Base-by-base conservation (phyloP, 495 filamentous ascomycete species). In the Aspergillus bertholletiae region DNA sequence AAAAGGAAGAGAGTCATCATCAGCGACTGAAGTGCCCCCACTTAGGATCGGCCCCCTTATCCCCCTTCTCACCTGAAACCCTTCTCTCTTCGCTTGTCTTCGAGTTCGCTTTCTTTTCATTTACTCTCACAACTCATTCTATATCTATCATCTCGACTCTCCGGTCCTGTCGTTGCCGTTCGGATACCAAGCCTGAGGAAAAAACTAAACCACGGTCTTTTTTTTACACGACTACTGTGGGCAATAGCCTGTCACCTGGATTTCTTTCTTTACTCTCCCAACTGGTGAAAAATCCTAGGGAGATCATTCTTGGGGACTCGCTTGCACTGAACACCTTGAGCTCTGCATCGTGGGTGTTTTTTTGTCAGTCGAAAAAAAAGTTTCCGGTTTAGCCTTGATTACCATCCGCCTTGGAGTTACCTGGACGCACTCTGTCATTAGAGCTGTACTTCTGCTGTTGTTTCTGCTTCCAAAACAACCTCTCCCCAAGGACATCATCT, bases 341-440 rank as follows among this genome's bases (percentile, higher is more conserved):
- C 52, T 55, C 39, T 60, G 47, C 56, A 49, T 55, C 37, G 51
- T 48, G 23, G 57, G 52, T 60, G 49, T 39, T n/a, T n/a, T 55
- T 57, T 41, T 41, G 50, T 55, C 52, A 55, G 56, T 54, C 55
- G 54, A 47, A 55, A 59, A 15, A n/a, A n/a, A n/a, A n/a, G n/a
- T n/a, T n/a, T 43, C 57, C 60, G 23, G 58, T 51, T 63, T 60
- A 58, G 53, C 57, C 48, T 56, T 60, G 43, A 51, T 53, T 58
- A 48, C 49, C 63, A 63, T 50, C 63, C 61, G 48, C 58, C 58
- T 60, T 62, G 64, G 61, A 62, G 22, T 58, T 51, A 54, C 57
- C 56, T 45, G 59, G 59, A 62, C 55, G 24, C 61, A 56, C 52
- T 59, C 51, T n/a, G n/a, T 57, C 18, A 56, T 52, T 61, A 58